Evolutionary conservation across 2,329 filamentous ascomycete species (phyloP).

Genomic region (Talaromyces sp.): DNA sequence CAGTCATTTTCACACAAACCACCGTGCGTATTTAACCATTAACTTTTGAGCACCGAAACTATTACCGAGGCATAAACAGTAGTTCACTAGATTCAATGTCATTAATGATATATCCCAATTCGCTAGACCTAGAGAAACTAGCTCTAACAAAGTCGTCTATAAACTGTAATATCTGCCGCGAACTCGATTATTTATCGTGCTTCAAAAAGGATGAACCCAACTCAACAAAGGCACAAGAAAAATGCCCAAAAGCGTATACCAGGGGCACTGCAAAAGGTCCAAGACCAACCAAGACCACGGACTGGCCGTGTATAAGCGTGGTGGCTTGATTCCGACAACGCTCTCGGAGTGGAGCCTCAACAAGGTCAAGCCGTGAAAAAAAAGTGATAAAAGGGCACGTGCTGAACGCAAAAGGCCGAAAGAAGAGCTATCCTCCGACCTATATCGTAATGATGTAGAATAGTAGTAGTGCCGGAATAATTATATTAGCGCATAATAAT

Average conservation of each 20-base stretch:
- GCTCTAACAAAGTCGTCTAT: background rate
- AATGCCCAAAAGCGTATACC: background rate
- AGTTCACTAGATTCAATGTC: background rate
- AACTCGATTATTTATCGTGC: background rate
- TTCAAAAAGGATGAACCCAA: background rate
- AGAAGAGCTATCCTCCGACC: background rate
- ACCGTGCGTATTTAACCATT: no score
- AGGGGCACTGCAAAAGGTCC: background rate
- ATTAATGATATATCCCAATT: background rate
- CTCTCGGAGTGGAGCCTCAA: background rate
- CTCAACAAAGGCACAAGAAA: background rate
- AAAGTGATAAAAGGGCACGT: background rate
- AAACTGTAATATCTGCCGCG: background rate
- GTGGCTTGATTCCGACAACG: background rate
- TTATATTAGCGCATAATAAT: conserved; percentile 64
- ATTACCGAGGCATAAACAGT: no score
- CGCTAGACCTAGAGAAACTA: background rate
- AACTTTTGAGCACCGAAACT: no score
- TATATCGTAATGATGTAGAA: background rate
- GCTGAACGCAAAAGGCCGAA: background rate
- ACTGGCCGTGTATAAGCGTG: background rate
- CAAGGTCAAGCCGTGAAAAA: background rate
- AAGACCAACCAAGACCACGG: background rate
- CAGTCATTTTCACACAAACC: no score
- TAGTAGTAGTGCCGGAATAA: background rate